A percentile compares a stretch with the other conserved stretches of the same genome.
phyloP scores from a whole-genome alignment of 495 filamentous ascomycete genomes.

The Penicillium arizonense region DNA sequence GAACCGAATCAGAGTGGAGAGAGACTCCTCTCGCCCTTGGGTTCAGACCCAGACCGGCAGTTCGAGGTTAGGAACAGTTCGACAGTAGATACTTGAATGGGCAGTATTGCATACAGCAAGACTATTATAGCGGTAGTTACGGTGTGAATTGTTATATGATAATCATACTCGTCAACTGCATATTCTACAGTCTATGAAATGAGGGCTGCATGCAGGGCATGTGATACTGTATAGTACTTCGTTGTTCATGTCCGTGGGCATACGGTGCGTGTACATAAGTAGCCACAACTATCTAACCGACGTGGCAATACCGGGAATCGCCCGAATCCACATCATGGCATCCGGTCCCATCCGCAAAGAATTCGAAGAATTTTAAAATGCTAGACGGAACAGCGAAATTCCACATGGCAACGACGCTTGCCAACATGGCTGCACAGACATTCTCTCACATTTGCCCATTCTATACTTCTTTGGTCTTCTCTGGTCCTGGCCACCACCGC shows the following conservation, averaged over 20 bases:
- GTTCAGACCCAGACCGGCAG: constrained; percentile 1
- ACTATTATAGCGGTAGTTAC: too few relatives aligned
- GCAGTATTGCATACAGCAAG: too few relatives aligned
- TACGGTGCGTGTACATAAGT: constrained; percentile 4
- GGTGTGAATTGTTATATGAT: neutral
- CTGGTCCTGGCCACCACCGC: constrained; percentile 2
- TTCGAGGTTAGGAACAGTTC: neutral
- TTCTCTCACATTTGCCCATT: neutral
- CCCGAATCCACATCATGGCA: constrained; percentile 13
- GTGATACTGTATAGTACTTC: neutral
- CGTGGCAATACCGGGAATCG: constrained; percentile 15
- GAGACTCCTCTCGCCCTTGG: neutral
- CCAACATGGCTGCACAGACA: constrained; percentile 11
- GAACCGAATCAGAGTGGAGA: constrained; percentile 5
- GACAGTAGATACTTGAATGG: too few relatives aligned
- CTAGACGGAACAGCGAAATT: neutral
- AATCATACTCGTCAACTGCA: neutral
- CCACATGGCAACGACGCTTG: constrained; percentile 6
- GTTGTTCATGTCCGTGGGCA: neutral
- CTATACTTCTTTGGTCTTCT: neutral
- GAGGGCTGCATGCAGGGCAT: constrained; percentile 2
- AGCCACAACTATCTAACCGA: neutral
- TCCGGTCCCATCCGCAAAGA: constrained; percentile 9
- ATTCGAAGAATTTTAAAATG: neutral
- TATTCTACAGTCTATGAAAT: neutral